Evolutionary conservation across 805 yeast genomes (phyloP).

Genomic region (Wickerhamiella occidentalis): DNA sequence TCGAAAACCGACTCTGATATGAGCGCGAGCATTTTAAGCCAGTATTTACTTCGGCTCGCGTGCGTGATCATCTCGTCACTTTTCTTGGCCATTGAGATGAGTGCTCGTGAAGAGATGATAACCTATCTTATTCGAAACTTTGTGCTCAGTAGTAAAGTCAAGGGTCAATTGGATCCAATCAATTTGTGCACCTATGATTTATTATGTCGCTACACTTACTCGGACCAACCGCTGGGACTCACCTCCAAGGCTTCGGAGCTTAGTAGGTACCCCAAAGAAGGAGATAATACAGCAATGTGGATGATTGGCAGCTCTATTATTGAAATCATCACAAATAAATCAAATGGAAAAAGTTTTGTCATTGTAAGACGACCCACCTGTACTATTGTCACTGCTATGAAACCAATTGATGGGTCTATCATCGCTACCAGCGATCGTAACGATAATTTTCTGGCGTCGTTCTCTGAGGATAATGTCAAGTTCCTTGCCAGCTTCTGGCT

Average conservation of each 20-base stretch:
- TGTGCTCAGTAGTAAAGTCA: constrained; percentile 31
- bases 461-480: neutral
- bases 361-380: constrained; percentile 60
- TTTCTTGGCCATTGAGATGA: constrained; percentile 52
- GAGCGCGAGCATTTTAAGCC: constrained; percentile 33
- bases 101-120: constrained; percentile 47
- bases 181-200: constrained; percentile 56
- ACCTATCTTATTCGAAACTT: constrained; percentile 52
- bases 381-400: constrained; percentile 22
- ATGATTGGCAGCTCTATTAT: constrained; percentile 45
- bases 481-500: constrained; percentile 13
- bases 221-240: constrained; percentile 47
- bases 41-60: constrained; percentile 50
- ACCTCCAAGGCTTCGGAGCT: constrained; percentile 23
- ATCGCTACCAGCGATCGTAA: constrained; percentile 4
- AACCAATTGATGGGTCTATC: constrained; percentile 12
- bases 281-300: constrained; percentile 36
- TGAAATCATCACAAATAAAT: constrained; percentile 41
- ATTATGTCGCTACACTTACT: constrained; percentile 51
- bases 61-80: constrained; percentile 57
- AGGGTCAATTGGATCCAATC: constrained; percentile 34
- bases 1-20: constrained; percentile 12
- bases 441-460: neutral
- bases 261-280: constrained; percentile 17
- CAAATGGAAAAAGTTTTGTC: constrained; percentile 40